Conservation (phyloP, 495 filamentous ascomycete species). For the Penicillium paradoxum region DNA sequence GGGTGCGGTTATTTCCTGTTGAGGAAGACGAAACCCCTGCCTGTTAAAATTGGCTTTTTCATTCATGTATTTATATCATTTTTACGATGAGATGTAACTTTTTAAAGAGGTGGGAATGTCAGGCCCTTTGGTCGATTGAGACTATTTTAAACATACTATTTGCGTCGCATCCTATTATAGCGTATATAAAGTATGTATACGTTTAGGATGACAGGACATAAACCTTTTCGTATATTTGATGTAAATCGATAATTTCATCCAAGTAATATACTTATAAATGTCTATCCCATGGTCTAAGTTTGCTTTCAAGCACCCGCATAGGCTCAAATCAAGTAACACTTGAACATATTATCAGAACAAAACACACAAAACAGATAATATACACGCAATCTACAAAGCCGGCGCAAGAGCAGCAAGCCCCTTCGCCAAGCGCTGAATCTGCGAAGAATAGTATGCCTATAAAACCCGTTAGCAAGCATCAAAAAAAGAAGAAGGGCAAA, state of each 20-base stretch:
- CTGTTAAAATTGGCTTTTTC: not conserved
- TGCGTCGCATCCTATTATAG: no score
- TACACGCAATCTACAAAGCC: constrained; percentile 5
- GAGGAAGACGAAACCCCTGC: not conserved
- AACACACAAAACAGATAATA: not conserved
- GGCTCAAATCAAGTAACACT: no score
- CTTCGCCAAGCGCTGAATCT: constrained; percentile 38
- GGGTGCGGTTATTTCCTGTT: constrained; percentile 1
- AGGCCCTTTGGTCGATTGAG: no score
- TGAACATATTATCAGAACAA: no score
- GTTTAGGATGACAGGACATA: no score
- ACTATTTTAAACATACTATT: no score
- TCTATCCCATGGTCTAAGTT: no score
- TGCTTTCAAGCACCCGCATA: no score
- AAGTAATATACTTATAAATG: no score
- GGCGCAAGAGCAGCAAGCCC: constrained; percentile 31
- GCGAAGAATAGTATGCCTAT: constrained; percentile 36
- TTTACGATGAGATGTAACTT: not conserved
- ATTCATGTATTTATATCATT: not conserved
- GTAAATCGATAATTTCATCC: no score
- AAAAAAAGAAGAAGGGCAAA: constrained; percentile 6
- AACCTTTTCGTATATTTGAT: no score
- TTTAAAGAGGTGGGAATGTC: not conserved
- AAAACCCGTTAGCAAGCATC: constrained; percentile 1
- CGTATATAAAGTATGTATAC: no score